Evolutionary conservation across 2,329 filamentous ascomycete species (phyloP), one percentile per base, ranked within the genome.

Genomic region (Botrytis squamosa): DNA sequence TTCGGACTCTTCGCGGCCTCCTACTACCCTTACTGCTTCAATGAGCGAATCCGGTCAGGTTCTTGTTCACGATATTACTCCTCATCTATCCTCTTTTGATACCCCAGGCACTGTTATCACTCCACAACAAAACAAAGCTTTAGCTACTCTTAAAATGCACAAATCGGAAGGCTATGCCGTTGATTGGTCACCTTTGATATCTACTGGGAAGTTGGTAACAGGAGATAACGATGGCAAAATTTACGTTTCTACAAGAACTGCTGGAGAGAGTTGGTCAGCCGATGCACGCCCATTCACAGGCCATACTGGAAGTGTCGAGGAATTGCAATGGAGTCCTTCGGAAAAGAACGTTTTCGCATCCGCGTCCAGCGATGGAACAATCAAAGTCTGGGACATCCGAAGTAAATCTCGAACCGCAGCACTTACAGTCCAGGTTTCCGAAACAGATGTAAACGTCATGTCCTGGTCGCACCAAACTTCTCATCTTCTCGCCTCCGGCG

Each of bases 301-400:
- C 69, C 96, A 99, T 85, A 88, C 88, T 14, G 89, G 91, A 80
- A 95, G 93, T 70, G 90, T 99, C 25, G 96, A 99, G 85, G 96
- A 99, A 81, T 86, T 99, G 40, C 95, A 98, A 83, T 99, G 96
- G 96, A 97, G 93, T 70, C 96, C 96, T 0, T 93, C 91, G 29
- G 96, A 99, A 84, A 90, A 90, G 76, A 95, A 94, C 75, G 96
- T 98, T 42, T 99, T 99, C 81, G 93, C 96, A 0, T 98, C 95
- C 0, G 95, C 93, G 6, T 97, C 94, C 73, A 94, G 92, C 81
- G 96, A 99, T 83, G 95, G 96, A 79, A 97, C 93, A 16, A 91
- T 99, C 76, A 95, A 96, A 82, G 91, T 99, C 75, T 99, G 96
- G 95, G 96, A 99, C 81, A 89, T 96, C 33, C 90, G 96, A 70